Percentiles rank a stretch among this genome's conserved stretches.
Conservation (phyloP, 371 early-diverging fungal species). For the Mortierella sp. region DNA sequence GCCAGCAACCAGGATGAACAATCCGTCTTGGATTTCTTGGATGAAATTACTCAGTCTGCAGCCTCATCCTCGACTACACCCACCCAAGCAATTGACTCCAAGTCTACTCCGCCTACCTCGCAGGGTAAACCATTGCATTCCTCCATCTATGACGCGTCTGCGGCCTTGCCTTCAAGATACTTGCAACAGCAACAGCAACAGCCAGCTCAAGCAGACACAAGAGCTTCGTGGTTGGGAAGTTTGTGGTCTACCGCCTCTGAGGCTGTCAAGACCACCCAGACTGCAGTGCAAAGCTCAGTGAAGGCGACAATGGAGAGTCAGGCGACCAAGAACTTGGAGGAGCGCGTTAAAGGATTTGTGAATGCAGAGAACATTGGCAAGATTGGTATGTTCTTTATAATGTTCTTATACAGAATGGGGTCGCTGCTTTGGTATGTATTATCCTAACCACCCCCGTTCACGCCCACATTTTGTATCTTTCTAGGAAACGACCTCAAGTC, state of each 20-base stretch:
- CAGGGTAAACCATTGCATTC: constrained; percentile 13
- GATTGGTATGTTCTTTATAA: constrained; percentile 60
- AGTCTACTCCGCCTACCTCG: constrained; percentile 22
- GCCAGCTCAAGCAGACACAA: constrained; percentile 24
- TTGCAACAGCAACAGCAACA: constrained; percentile 46
- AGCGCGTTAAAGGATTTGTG: constrained; percentile 69
- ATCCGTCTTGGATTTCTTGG: constrained; percentile 59
- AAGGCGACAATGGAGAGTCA: constrained; percentile 60
- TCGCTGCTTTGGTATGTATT: background rate
- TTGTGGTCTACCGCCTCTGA: constrained; percentile 57
- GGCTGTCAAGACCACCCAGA: constrained; percentile 58
- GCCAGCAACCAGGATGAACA: constrained; percentile 49
- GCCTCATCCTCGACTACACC: constrained; percentile 24
- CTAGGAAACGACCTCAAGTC: constrained; percentile 64
- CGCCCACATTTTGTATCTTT: background rate
- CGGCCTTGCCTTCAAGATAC: constrained; percentile 39
- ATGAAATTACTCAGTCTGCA: constrained; percentile 58
- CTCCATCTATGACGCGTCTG: constrained; percentile 16
- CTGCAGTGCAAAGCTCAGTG: constrained; percentile 59
- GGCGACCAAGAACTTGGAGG: constrained; percentile 68
- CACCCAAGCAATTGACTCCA: constrained; percentile 6
- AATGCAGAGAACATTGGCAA: constrained; percentile 76
- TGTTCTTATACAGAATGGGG: background rate
- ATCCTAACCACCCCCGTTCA: background rate
- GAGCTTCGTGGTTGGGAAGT: constrained; percentile 55